Evolutionary conservation across 176 grass and related monocot genomes (phyloP).

Genomic region (Musa schizocarpa): DNA sequence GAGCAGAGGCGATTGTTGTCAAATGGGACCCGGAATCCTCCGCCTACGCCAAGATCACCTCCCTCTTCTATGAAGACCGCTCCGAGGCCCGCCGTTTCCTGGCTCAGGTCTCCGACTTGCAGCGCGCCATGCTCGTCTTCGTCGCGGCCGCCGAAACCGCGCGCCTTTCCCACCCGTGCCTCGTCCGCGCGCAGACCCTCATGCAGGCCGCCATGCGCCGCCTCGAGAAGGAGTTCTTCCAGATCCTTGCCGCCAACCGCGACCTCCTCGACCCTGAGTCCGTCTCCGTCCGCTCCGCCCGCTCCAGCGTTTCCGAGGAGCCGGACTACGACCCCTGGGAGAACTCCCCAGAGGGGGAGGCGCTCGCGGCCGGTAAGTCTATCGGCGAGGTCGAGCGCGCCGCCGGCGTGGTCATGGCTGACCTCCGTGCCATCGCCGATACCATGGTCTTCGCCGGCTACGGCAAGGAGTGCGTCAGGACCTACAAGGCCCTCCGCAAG

Average conservation of each 20-base stretch:
- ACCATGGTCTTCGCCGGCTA: conserved; percentile 63
- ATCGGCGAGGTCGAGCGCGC: conserved; percentile 7
- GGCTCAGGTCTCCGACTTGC: conserved; percentile 31
- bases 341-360: neutral
- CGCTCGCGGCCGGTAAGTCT: neutral
- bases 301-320: conserved; percentile 4
- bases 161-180: neutral
- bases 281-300: neutral
- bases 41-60: conserved; percentile 6
- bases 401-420: neutral
- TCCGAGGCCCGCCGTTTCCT: conserved; percentile 30
- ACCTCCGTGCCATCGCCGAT: conserved; percentile 7
- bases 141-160: conserved; percentile 2
- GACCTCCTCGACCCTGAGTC: neutral
- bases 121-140: conserved; percentile 55
- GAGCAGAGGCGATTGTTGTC: conserved; percentile 24
- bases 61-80: conserved; percentile 26
- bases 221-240: too few relatives aligned
- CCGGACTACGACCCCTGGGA: neutral
- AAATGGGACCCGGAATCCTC: conserved; percentile 42
- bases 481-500: conserved; percentile 41
- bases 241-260: too few relatives aligned
- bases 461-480: conserved; percentile 54
- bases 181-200: conserved; percentile 50
- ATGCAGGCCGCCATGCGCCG: conserved; percentile 44